These are phyloP conservation scores for Dipteronia sinensis DNA, from an alignment of 345 rosid genomes.

Conservation along the genomic window DNA sequence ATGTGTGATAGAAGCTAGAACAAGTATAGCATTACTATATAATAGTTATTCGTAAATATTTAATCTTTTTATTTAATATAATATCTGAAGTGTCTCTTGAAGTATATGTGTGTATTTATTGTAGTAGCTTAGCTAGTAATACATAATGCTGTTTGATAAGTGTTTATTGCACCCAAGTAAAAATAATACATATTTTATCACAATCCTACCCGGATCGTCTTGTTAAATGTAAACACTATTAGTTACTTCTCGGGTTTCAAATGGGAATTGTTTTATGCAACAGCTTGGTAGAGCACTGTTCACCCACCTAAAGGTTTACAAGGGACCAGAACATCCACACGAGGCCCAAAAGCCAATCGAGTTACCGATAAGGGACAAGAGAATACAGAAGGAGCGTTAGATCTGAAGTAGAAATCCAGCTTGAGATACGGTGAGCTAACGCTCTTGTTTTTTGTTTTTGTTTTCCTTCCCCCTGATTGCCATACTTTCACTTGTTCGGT, in stretches of 20 bases:
- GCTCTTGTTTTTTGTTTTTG: conserved; percentile 1
- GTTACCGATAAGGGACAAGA: conserved; percentile 88
- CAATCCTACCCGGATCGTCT: neutral
- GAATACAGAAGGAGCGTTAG: conserved; percentile 62
- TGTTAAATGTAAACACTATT: neutral
- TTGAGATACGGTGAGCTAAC: conserved; percentile 23
- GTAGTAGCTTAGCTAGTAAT: neutral
- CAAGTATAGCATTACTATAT: neutral
- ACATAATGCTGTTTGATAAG: neutral
- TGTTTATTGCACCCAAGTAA: no score
- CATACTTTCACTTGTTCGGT: conserved; percentile 2
- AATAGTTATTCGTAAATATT: neutral
- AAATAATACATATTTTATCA: neutral
- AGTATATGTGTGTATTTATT: neutral
- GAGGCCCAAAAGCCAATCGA: conserved; percentile 88
- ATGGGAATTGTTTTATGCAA: conserved; percentile 30
- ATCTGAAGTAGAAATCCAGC: conserved; percentile 9
- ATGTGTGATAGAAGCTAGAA: neutral
- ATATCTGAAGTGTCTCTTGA: neutral
- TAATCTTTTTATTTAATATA: neutral
- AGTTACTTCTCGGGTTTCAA: neutral
- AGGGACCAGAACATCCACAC: conserved; percentile 91
- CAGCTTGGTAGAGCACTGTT: conserved; percentile 91
- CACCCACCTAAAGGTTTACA: conserved; percentile 94
- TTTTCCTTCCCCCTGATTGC: neutral